Evolutionary conservation across 371 early-diverging fungal genomes (phyloP), one percentile per base, ranked within the genome.

Genomic region (Mucor irregularis): DNA sequence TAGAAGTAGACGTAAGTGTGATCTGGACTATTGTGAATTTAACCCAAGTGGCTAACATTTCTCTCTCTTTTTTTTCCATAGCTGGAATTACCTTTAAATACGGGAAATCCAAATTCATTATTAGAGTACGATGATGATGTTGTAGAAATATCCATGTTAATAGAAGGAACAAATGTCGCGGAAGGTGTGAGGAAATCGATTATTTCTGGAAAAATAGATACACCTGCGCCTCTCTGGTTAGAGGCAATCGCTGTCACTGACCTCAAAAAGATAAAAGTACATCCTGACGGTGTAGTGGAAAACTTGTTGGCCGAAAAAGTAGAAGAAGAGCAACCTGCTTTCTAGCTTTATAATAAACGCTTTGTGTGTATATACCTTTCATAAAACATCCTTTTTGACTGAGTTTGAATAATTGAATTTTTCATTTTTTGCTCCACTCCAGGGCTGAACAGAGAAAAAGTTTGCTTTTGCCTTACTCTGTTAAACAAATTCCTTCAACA

Each of bases 131-230:
- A 7, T 13, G 28, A 38, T 22, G 44, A 28, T 11, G 31, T 14
- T 5, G 21, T 31, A 7, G 14, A 42, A 24, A 17, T 58, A 22
- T 31, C 39, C 22, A 13, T 83, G 11, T 45, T 51, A 0, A 49
- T 84, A 47, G 70, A 73, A 19, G 85, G 85, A 0, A 39, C 48
- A 0, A 81, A 76, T 69, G 77, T 84, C 11, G 66, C 79, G 29
- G 74, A 78, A 35, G 85, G 85, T 5, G 21, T 84, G 13, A 71
- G 64, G 45, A 56, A 61, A 10, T 39, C 80, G 46, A 57, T 74
- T 24, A 53, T 66, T 5, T 48, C 62, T 6, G 85, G 81, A 1
- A 51, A 71, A 17, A 53, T 78, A 1, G 62, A 70, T 13, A 29
- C 59, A 5, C 71, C 80, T 4, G 55, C 78, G 40, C 80, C 80